Evolutionary conservation across 2,329 filamentous ascomycete genomes (phyloP), one percentile per base, ranked within the genome.

Genomic region (Pyrenophora seminiperda): DNA sequence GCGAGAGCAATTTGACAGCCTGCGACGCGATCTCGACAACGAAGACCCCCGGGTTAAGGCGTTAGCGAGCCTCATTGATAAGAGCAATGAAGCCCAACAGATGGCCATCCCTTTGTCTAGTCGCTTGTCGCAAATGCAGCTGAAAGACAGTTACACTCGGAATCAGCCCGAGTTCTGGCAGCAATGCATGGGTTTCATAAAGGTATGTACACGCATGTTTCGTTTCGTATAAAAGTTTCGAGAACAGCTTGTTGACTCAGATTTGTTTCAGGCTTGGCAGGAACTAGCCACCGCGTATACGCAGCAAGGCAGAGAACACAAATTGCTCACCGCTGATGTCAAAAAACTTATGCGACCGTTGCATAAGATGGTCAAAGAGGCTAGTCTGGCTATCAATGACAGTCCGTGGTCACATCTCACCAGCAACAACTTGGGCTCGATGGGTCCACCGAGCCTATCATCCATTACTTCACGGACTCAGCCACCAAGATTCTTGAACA

Each of bases 301-400:
- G 1, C 63, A 63, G 30, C 68, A 73, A 40, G 70, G 68, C 39
- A 66, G 67, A 52, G 65, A 70, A 34, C 75, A 80, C 65, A 76
- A 79, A 29, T 70, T 81, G 27, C 69, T 82, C 24, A 80, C 80
- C 39, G 76, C 81, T 19, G 89, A 95, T 57, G 87, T 91, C 36
- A 85, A 89, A 66, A 76, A 82, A 19, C 82, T 89, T 45, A 82
- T 97, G 60, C 85, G 88, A 51, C 91, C 91, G 2, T 84, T 96
- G 37, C 92, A 97, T 67, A 86, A 86, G 61, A 85, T 84, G 50
- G 87, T 94, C 67, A 91, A 92, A 68, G 90, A 96, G 66, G 90
- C 89, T 10, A 88, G 82, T 51, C 83, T 84, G 46, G 77, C 88
- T 39, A 94, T 96, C 58, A 82, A 84, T 62, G 77, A 79, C 40